Conservation (phyloP, 257 asterid species). For the Solanum virginianum region DNA sequence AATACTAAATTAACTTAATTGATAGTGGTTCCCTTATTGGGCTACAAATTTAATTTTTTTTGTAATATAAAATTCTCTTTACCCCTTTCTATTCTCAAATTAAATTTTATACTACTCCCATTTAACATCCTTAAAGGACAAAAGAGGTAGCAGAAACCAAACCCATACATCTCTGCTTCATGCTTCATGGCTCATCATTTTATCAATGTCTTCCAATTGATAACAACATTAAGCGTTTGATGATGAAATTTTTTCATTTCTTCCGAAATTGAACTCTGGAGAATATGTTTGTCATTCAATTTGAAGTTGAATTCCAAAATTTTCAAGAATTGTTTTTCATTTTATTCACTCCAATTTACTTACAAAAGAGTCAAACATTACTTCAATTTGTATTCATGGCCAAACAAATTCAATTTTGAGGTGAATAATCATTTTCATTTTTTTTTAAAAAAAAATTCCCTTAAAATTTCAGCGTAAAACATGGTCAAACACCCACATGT, state of each 20-base stretch:
- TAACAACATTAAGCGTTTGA: not conserved
- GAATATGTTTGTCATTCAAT: not conserved
- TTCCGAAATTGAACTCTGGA: too few species aligned
- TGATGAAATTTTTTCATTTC: not conserved
- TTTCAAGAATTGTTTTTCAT: not conserved
- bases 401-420: not conserved
- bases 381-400: not conserved
- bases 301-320: not conserved
- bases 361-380: not conserved
- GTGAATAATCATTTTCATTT: too few species aligned
- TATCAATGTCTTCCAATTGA: not conserved
- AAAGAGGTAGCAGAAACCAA: slow-evolving; percentile 26
- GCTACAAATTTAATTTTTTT: slow-evolving; percentile 28
- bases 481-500: not conserved
- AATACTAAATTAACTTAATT: slow-evolving; percentile 41
- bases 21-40: slow-evolving; percentile 66
- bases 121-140: slow-evolving; percentile 39
- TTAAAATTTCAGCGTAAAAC: not conserved
- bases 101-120: slow-evolving; percentile 9
- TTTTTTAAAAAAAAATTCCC: too few species aligned
- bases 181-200: slow-evolving; percentile 17
- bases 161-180: slow-evolving; percentile 20
- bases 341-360: not conserved
- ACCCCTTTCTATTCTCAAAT: slow-evolving; percentile 17
- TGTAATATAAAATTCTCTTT: slow-evolving; percentile 12